Evolutionary conservation across 78 protist species (phyloP), one percentile per base, ranked within the genome.

Genomic region (Bodo saltans): DNA sequence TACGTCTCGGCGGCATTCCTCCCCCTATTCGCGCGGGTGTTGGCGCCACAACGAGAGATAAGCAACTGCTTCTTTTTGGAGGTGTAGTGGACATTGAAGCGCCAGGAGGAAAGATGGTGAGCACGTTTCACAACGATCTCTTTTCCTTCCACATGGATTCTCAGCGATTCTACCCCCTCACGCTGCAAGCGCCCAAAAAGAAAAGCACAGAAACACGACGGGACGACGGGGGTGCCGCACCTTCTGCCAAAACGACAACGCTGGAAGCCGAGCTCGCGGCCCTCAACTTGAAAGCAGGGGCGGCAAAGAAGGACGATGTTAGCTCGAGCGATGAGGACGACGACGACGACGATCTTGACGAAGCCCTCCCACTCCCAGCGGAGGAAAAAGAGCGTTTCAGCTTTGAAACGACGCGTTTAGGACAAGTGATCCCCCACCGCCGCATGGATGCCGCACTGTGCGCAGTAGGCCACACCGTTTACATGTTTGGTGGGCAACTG

Each of bases 81-180:
- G 85, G 85, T 32, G 85, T 68, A 29, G 0, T 39, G 28, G 85
- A 81, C 60, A 2, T 30, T 25, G 85, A 81, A 28, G 85, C 40
- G 41, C 35, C 0, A 37, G 70, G 33, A 27, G 85, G 37, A 1
- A 0, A 25, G 38, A 0, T 39, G 47, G 27, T 32, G 38, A 0
- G 29, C 32, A 26, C 67, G 26, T 69, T 81, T 41, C 67, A 33
- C 70, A 21, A 21, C 33, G 85, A 70, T 74, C 60, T 68, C 42
- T 68, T 27, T 52, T 27, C 2, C 30, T 68, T 80, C 11, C 60
- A 68, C 21, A 4, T 80, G 40, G 85, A 80, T 52, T 26, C 74
- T 34, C 30, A 33, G 38, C 33, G 74, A 29, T 80, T 69, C 70
- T 68, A 32, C 85, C 42, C 85, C 3, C 33, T 68, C 38, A 1